Conservation (phyloP, 108 stramenopile genomes). For the Pseudonitzschia delicatissima region DNA sequence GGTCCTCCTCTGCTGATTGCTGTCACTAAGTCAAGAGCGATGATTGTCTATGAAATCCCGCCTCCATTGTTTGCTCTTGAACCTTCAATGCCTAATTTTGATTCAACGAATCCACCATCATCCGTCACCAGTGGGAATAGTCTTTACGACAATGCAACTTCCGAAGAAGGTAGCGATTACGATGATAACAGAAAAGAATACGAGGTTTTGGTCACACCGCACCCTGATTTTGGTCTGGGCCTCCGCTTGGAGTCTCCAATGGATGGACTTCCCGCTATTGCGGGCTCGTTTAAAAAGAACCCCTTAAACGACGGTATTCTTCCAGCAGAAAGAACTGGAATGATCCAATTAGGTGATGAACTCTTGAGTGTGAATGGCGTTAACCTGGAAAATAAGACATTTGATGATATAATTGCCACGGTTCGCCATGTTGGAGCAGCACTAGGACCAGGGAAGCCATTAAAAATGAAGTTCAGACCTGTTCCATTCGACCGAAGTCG, state of each 20-base stretch:
- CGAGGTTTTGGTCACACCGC: constrained; percentile 69
- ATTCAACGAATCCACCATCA: constrained; percentile 48
- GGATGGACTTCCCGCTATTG: constrained; percentile 75
- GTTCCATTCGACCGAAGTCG: constrained; percentile 19
- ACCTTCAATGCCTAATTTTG: constrained; percentile 70
- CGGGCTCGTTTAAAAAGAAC: constrained; percentile 84
- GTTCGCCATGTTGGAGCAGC: constrained; percentile 73
- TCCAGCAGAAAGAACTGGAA: constrained; percentile 79
- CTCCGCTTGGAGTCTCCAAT: constrained; percentile 73
- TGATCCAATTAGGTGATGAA: constrained; percentile 77
- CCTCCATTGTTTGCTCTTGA: constrained; percentile 73
- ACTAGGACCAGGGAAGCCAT: constrained; percentile 46
- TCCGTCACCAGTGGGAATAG: constrained; percentile 21
- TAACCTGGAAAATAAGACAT: constrained; percentile 55
- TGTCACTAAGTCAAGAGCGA: constrained; percentile 46
- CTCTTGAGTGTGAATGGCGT: constrained; percentile 75
- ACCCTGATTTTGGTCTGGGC: constrained; percentile 85
- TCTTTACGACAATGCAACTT: neutral
- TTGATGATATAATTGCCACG: constrained; percentile 79
- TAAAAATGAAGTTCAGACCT: constrained; percentile 62
- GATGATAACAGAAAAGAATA: constrained; percentile 41
- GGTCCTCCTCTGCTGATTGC: constrained; percentile 67
- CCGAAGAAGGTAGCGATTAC: constrained; percentile 18
- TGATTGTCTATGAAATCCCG: constrained; percentile 76
- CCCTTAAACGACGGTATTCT: constrained; percentile 77